Percentiles rank a stretch among this genome's conserved stretches.
Conservation (phyloP, 2,329 filamentous ascomycete species). For the Alternaria alternata region DNA sequence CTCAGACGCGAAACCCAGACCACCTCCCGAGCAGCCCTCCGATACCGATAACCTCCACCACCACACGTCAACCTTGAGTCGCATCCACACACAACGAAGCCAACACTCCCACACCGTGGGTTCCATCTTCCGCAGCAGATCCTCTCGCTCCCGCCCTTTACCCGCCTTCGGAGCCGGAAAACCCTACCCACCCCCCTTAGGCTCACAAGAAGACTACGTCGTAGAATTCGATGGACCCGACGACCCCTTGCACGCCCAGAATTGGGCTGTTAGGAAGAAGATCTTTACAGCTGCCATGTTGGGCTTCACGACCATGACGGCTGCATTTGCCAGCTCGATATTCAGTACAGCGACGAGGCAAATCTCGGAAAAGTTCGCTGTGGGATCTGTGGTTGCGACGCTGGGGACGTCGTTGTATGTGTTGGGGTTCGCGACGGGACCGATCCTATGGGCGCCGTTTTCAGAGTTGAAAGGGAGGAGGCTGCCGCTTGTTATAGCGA, state of each 20-base stretch:
- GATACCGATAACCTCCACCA: slow-evolving; percentile 64
- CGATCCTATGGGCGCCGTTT: slow-evolving; percentile 58
- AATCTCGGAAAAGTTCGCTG: slow-evolving; percentile 52
- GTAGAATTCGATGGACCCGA: slow-evolving; percentile 83
- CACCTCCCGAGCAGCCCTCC: slow-evolving; percentile 60
- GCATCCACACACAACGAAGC: slow-evolving; percentile 74
- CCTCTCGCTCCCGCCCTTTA: slow-evolving; percentile 63
- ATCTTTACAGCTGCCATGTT: slow-evolving; percentile 72
- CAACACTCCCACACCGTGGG: slow-evolving; percentile 80
- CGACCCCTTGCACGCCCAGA: slow-evolving; percentile 86
- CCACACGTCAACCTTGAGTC: slow-evolving; percentile 57
- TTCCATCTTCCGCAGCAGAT: slow-evolving; percentile 52
- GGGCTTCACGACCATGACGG: slow-evolving; percentile 73
- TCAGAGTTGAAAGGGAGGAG: slow-evolving; percentile 61
- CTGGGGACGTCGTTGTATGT: slow-evolving; percentile 61
- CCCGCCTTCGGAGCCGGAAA: slow-evolving; percentile 78
- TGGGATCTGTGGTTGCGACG: slow-evolving; percentile 59
- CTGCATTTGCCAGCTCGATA: slow-evolving; percentile 68
- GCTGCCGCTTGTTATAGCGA: slow-evolving; percentile 58
- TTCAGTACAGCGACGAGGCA: slow-evolving; percentile 51
- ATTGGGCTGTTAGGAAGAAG: slow-evolving; percentile 85
- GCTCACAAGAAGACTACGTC: slow-evolving; percentile 73
- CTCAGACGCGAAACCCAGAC: slow-evolving; percentile 56
- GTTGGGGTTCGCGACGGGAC: slow-evolving; percentile 59
- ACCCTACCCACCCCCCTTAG: slow-evolving; percentile 73